A percentile compares a stretch with the other conserved stretches of the same genome.
These are phyloP conservation scores for Ichthyophthirius multifiliis DNA, from an alignment of 169 alveolate species.

Conservation along the genomic window DNA sequence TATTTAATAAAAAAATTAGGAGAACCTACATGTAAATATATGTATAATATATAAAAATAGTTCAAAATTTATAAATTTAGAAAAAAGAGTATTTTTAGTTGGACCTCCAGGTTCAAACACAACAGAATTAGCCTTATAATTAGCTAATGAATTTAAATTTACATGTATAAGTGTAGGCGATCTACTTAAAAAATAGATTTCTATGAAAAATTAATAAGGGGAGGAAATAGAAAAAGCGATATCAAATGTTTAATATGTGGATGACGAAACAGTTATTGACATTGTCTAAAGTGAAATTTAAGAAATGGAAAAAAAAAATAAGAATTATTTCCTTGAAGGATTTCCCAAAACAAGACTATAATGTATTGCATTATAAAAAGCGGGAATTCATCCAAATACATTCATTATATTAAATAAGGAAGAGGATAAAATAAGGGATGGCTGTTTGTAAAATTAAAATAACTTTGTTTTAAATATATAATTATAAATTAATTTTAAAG, in stretches of 20 bases:
- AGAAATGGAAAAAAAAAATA: slow-evolving; percentile 65
- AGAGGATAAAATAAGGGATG: slow-evolving; percentile 39
- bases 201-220: slow-evolving; percentile 71
- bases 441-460: background rate
- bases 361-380: slow-evolving; percentile 80
- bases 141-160: slow-evolving; percentile 74
- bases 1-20: slow-evolving; percentile 71
- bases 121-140: slow-evolving; percentile 66
- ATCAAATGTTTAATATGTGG: slow-evolving; percentile 56
- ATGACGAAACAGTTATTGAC: slow-evolving; percentile 80
- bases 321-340: slow-evolving; percentile 88
- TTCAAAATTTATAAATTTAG: slow-evolving; percentile 1
- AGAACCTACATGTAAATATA: slow-evolving; percentile 56
- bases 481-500: background rate
- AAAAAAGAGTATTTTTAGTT: slow-evolving; percentile 69
- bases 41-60: background rate
- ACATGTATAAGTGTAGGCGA: slow-evolving; percentile 72
- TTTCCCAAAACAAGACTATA: slow-evolving; percentile 88
- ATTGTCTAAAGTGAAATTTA: slow-evolving; percentile 64
- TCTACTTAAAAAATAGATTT: slow-evolving; percentile 71
- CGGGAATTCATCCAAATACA: slow-evolving; percentile 82
- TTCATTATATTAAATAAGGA: slow-evolving; percentile 68
- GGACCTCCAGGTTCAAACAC: slow-evolving; percentile 83
- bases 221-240: slow-evolving; percentile 62
- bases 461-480: background rate